Percentiles rank a stretch among this genome's conserved stretches.
Evolutionary conservation across 2,329 filamentous ascomycete species (phyloP).

Genomic region (Aspergillus sp.): DNA sequence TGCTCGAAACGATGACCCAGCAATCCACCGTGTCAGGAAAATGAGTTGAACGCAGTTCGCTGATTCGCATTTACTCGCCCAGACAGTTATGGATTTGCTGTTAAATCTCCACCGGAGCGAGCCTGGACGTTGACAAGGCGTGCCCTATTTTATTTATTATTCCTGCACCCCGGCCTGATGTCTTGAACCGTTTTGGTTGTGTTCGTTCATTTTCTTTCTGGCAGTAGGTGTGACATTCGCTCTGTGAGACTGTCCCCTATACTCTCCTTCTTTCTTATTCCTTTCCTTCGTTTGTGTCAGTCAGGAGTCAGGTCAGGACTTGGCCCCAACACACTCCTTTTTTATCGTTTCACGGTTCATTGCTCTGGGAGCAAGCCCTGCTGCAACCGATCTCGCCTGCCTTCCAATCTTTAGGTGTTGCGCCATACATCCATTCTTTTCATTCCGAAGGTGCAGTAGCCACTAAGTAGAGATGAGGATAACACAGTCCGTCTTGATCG

Average conservation of each 20-base stretch:
- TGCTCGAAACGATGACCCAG: constrained; percentile 6
- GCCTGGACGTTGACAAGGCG: background rate
- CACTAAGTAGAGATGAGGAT: constrained; percentile 26
- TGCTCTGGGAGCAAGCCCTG: constrained; percentile 5
- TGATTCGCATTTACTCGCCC: background rate
- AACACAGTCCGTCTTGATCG: constrained; percentile 26
- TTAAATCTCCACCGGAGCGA: background rate
- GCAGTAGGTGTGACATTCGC: constrained; percentile 9
- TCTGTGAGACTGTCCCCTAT: constrained; percentile 17
- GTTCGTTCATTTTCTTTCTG: constrained; percentile 8
- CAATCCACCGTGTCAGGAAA: constrained; percentile 20
- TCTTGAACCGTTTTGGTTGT: background rate
- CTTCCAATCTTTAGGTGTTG: background rate
- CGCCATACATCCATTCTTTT: constrained; percentile 7
- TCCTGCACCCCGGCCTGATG: constrained; percentile 2
- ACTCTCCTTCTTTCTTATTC: constrained; percentile 9
- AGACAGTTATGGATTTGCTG: background rate
- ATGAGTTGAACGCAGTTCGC: constrained; percentile 12
- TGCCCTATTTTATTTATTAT: constrained; percentile 3
- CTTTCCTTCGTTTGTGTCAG: constrained; percentile 1
- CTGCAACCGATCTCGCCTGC: background rate
- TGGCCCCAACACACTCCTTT: constrained; percentile 19
- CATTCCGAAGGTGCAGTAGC: background rate
- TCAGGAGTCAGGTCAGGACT: constrained; percentile 22
- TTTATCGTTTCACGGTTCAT: background rate